phyloP scores from a whole-genome alignment of 805 yeast genomes.

The Starmerella potacharoeniae region DNA sequence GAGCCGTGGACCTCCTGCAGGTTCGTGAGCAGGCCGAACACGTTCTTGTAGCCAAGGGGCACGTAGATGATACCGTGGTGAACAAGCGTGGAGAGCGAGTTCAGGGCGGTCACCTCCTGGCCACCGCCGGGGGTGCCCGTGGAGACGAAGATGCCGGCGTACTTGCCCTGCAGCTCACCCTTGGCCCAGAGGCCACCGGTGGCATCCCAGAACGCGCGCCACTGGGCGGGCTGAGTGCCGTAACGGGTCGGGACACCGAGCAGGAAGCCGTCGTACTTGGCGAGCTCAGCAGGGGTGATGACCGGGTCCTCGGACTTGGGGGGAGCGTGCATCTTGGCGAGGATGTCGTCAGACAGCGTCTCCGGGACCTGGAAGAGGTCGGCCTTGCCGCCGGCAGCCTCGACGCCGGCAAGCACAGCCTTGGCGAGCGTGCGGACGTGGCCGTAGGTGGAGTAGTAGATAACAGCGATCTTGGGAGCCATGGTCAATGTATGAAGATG shows the following conservation, averaged over 20 bases:
- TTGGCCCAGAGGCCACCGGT: constrained; percentile 69
- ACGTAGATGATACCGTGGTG: constrained; percentile 72
- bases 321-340: constrained; percentile 56
- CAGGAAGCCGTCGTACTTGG: constrained; percentile 57
- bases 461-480: constrained; percentile 51
- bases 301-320: constrained; percentile 37
- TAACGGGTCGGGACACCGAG: constrained; percentile 75
- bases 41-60: constrained; percentile 61
- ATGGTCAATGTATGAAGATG: constrained; percentile 5
- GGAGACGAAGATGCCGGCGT: constrained; percentile 59
- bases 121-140: constrained; percentile 73
- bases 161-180: constrained; percentile 61
- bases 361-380: constrained; percentile 72
- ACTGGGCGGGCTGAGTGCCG: constrained; percentile 67
- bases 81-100: constrained; percentile 44
- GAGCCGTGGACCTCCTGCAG: constrained; percentile 67
- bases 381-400: constrained; percentile 57
- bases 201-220: constrained; percentile 61
- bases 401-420: constrained; percentile 56
- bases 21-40: constrained; percentile 45
- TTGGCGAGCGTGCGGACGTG: constrained; percentile 63
- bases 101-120: constrained; percentile 58
- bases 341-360: constrained; percentile 54
- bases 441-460: constrained; percentile 73
- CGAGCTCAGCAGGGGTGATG: constrained; percentile 46